These are phyloP conservation scores for Ophiostoma himal-ulmi DNA, from an alignment of 2,329 filamentous ascomycete species.

Conservation along the genomic window DNA sequence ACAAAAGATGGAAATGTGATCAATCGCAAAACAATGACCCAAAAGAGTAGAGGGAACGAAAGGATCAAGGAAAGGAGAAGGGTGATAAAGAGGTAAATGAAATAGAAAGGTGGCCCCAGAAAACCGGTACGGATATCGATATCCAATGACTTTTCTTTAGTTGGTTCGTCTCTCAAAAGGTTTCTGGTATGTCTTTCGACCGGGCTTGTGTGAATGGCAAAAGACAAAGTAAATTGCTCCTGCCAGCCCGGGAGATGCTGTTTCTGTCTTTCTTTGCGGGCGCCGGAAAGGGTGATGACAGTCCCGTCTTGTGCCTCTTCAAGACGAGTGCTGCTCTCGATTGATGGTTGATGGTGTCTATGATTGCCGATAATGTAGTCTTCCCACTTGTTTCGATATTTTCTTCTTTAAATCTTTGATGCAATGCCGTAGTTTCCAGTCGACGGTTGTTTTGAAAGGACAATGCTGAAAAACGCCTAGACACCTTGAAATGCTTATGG, in stretches of 20 bases:
- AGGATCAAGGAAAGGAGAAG: neutral
- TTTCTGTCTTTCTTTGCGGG: conserved; percentile 6
- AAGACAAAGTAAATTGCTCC: conserved; percentile 27
- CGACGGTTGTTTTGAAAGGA: conserved; percentile 7
- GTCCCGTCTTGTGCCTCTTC: conserved; percentile 2
- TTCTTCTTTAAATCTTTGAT: neutral
- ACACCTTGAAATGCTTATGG: conserved; percentile 7
- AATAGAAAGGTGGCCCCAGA: neutral
- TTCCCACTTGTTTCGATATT: neutral
- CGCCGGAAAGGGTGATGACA: neutral
- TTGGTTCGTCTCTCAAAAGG: neutral
- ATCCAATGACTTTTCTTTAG: neutral
- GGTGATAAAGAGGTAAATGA: neutral
- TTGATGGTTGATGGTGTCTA: neutral
- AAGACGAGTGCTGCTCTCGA: neutral
- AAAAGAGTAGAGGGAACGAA: neutral
- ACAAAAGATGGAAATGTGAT: conserved; percentile 9
- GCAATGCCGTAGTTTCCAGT: neutral
- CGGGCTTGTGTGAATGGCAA: conserved; percentile 7
- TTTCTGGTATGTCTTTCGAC: conserved; percentile 16
- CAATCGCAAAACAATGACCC: conserved; percentile 4
- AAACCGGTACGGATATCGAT: neutral
- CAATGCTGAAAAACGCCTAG: conserved; percentile 14
- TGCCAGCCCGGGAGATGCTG: conserved; percentile 16
- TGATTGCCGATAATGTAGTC: neutral